Conservation (phyloP, 495 filamentous ascomycete genomes). For the Tuber brumale region DNA sequence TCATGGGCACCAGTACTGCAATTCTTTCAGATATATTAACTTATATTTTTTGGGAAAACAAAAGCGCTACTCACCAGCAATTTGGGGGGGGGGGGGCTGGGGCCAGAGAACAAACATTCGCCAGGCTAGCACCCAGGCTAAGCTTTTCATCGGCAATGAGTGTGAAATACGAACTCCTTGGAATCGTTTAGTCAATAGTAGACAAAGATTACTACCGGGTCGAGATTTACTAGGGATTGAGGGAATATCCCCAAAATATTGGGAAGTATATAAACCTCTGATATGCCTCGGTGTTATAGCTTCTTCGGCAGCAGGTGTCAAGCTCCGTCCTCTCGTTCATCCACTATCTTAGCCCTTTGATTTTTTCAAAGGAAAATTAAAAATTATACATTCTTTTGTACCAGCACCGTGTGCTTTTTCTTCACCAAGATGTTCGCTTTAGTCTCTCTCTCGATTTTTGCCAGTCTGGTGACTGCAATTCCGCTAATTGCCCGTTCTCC, state of each 20-base stretch:
- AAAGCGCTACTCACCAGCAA: not conserved
- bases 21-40: slow-evolving; percentile 5
- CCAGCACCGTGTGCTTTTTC: not conserved
- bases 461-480: not conserved
- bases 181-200: not conserved
- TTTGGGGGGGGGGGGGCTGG: no score
- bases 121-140: not conserved
- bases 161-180: not conserved
- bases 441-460: not conserved
- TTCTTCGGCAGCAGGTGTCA: not conserved
- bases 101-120: not conserved
- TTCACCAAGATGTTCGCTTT: not conserved
- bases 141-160: not conserved
- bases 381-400: not conserved
- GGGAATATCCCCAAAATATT: not conserved
- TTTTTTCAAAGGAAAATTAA: not conserved
- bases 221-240: not conserved
- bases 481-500: not conserved
- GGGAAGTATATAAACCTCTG: not conserved
- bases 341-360: not conserved
- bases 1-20: not conserved
- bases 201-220: not conserved
- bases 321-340: not conserved
- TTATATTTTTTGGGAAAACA: not conserved
- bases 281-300: not conserved